A percentile compares a stretch with the other conserved stretches of the same genome.
phyloP scores from a whole-genome alignment of 2,329 filamentous ascomycete genomes.

The Cercospora sesami region DNA sequence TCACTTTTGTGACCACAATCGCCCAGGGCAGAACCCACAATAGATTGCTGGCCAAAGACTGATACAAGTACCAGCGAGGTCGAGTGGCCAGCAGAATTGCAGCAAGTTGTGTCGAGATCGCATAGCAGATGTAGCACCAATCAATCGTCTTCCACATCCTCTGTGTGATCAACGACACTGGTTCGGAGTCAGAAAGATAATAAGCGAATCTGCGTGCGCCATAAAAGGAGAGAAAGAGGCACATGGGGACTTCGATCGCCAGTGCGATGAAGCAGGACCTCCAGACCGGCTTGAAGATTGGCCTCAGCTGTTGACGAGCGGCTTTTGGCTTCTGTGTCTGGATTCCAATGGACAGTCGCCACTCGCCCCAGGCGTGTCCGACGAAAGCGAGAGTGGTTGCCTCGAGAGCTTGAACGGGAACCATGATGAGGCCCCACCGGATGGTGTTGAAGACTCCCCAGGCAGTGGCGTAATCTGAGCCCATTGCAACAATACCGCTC shows the following conservation, averaged over 20 bases:
- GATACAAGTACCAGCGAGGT: slow-evolving; percentile 67
- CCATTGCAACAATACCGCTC: slow-evolving; percentile 62
- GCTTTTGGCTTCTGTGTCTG: slow-evolving; percentile 27
- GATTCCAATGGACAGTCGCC: slow-evolving; percentile 42
- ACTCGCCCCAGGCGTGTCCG: slow-evolving; percentile 65
- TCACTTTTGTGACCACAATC: slow-evolving; percentile 57
- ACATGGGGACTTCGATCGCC: slow-evolving; percentile 61
- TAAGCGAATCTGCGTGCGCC: slow-evolving; percentile 62
- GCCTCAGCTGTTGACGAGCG: slow-evolving; percentile 18
- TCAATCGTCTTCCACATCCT: slow-evolving; percentile 63
- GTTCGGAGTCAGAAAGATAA: slow-evolving; percentile 59
- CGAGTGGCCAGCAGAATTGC: slow-evolving; percentile 64
- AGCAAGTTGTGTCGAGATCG: slow-evolving; percentile 64
- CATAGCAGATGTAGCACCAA: slow-evolving; percentile 70
- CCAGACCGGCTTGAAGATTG: slow-evolving; percentile 56
- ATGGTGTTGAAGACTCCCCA: slow-evolving; percentile 76
- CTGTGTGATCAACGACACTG: slow-evolving; percentile 61
- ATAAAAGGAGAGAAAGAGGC: slow-evolving; percentile 60
- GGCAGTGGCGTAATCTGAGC: slow-evolving; percentile 65
- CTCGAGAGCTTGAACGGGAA: slow-evolving; percentile 67
- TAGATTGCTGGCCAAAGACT: slow-evolving; percentile 66
- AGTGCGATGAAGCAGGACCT: slow-evolving; percentile 57
- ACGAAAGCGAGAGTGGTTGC: slow-evolving; percentile 65
- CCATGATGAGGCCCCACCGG: slow-evolving; percentile 72
- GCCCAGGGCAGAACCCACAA: slow-evolving; percentile 71